These are phyloP conservation scores for Lagenidium giganteum DNA, from an alignment of 352 stramenopile genomes.

Conservation along the genomic window DNA sequence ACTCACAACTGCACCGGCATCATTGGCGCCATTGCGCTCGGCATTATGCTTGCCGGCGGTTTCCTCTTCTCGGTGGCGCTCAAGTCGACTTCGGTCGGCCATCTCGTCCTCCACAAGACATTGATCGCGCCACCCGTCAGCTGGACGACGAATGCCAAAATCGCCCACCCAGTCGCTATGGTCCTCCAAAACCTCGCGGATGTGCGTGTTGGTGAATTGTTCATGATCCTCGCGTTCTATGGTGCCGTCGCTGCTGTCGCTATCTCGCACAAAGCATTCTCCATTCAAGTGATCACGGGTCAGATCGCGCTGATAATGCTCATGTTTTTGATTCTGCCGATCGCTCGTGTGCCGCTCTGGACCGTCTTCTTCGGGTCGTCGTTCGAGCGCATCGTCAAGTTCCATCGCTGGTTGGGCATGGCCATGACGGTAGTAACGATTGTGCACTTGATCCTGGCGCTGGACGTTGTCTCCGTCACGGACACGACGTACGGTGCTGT, in stretches of 20 bases:
- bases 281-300: constrained; percentile 35
- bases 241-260: constrained; percentile 39
- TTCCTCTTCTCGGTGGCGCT: constrained; percentile 37
- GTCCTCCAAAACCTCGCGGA: constrained; percentile 52
- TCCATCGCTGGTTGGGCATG: constrained; percentile 78
- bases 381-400: constrained; percentile 82
- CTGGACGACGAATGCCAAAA: constrained; percentile 36
- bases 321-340: constrained; percentile 76
- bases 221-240: constrained; percentile 65
- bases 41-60: constrained; percentile 19
- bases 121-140: constrained; percentile 43
- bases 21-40: background rate
- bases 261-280: constrained; percentile 24
- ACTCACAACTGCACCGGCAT: too few relatives aligned
- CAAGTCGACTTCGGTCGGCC: constrained; percentile 24
- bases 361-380: constrained; percentile 65
- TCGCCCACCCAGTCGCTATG: constrained; percentile 34
- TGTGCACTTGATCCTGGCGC: constrained; percentile 51
- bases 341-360: constrained; percentile 58
- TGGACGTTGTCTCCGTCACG: constrained; percentile 31
- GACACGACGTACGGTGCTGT: constrained; percentile 43
- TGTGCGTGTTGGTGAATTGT: constrained; percentile 49
- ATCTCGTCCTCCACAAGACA: constrained; percentile 38
- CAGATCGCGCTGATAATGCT: constrained; percentile 60
- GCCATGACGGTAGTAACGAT: constrained; percentile 44